These are phyloP conservation scores for Trichoderma sp. DNA, from an alignment of 2,329 filamentous ascomycete species.

Conservation along the genomic window DNA sequence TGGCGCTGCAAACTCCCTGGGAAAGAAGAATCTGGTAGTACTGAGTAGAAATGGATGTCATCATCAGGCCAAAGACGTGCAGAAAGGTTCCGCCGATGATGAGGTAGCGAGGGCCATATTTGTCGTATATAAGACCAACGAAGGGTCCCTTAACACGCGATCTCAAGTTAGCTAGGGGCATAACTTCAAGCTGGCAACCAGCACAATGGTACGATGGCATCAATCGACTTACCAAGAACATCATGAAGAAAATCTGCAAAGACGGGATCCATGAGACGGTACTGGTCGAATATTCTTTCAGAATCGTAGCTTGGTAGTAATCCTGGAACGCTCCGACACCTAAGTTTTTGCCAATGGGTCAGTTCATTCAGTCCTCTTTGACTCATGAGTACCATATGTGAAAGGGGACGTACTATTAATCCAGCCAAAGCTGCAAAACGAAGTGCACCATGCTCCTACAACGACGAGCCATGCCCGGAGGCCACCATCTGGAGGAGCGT, in stretches of 20 bases:
- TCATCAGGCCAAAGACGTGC: conserved; percentile 66
- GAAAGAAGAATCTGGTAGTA: conserved; percentile 49
- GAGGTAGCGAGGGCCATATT: conserved; percentile 62
- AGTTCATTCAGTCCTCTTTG: not conserved
- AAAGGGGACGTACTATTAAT: conserved; percentile 48
- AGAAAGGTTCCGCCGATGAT: conserved; percentile 56
- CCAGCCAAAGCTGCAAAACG: conserved; percentile 49
- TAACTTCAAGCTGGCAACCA: not conserved
- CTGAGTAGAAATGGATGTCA: conserved; percentile 55
- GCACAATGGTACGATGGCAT: not conserved
- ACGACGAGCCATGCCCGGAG: conserved; percentile 46
- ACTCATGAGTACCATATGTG: not conserved
- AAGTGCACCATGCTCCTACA: conserved; percentile 46
- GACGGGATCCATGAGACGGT: conserved; percentile 67
- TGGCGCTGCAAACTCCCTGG: conserved; percentile 45
- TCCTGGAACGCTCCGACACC: conserved; percentile 59
- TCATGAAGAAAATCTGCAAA: conserved; percentile 60
- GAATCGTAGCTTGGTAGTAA: conserved; percentile 57
- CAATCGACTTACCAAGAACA: conserved; percentile 44
- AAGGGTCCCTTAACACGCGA: conserved; percentile 54
- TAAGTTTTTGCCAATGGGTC: conserved; percentile 26
- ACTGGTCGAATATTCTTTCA: conserved; percentile 54
- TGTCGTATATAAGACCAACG: conserved; percentile 66
- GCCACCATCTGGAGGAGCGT: conserved; percentile 36
- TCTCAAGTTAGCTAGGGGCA: conserved; percentile 9